Percentiles rank a stretch among this genome's conserved stretches.
phyloP scores from a whole-genome alignment of 192 early-diverging fungal genomes.

The Linnemannia elongata region DNA sequence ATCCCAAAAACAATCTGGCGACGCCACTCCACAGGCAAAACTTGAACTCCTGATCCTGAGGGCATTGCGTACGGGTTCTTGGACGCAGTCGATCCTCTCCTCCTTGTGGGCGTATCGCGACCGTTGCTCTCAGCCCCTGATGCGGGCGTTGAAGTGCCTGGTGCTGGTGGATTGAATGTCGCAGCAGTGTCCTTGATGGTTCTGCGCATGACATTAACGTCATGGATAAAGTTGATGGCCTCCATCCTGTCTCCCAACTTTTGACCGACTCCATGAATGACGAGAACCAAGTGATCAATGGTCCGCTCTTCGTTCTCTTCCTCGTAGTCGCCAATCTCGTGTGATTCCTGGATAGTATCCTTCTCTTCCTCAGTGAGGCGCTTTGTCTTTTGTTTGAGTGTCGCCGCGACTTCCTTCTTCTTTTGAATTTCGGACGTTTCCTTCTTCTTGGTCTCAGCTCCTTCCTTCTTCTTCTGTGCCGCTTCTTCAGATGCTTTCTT shows the following conservation, averaged over 20 bases:
- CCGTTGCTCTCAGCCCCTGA: slow-evolving; percentile 21
- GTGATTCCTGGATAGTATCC: slow-evolving; percentile 60
- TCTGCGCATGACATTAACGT: slow-evolving; percentile 77
- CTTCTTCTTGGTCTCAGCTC: slow-evolving; percentile 51
- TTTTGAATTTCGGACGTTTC: slow-evolving; percentile 46
- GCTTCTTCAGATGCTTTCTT: slow-evolving; percentile 56
- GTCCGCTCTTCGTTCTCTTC: slow-evolving; percentile 74
- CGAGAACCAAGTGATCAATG: slow-evolving; percentile 85
- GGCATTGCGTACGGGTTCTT: slow-evolving; percentile 37
- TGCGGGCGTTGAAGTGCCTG: slow-evolving; percentile 29
- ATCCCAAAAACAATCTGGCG: slow-evolving; percentile 85
- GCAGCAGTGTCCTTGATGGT: slow-evolving; percentile 71
- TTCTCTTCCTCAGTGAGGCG: slow-evolving; percentile 48
- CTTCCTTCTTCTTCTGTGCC: slow-evolving; percentile 56
- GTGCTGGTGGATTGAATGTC: slow-evolving; percentile 36
- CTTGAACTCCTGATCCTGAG: slow-evolving; percentile 72
- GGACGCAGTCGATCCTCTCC: slow-evolving; percentile 14
- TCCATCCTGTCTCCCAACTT: slow-evolving; percentile 82
- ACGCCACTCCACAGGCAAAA: slow-evolving; percentile 88
- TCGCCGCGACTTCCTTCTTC: slow-evolving; percentile 35
- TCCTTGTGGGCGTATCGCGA: slow-evolving; percentile 13
- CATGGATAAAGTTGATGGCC: slow-evolving; percentile 76
- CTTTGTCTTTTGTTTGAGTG: slow-evolving; percentile 51
- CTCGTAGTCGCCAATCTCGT: slow-evolving; percentile 62
- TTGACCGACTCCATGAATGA: slow-evolving; percentile 91